Percentiles rank a stretch among this genome's conserved stretches.
Conservation (phyloP, 208 protist genomes). For the Trichomonas vaginalis region DNA sequence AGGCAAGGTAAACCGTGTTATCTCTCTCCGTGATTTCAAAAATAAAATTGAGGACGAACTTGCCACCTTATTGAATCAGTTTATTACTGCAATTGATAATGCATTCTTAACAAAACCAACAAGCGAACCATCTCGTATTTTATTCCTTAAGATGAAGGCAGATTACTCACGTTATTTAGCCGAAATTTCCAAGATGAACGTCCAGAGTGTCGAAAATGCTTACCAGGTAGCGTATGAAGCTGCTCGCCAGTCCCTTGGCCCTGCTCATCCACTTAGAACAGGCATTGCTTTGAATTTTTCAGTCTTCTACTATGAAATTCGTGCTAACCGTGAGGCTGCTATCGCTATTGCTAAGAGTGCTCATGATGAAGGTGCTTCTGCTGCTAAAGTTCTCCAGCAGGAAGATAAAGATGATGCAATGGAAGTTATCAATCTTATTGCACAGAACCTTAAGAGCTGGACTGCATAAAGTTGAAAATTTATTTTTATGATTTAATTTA, state of each 20-base stretch:
- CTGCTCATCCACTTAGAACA: background rate
- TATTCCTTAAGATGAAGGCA: constrained; percentile 13
- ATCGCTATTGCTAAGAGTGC: background rate
- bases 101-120: background rate
- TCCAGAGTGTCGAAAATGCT: background rate
- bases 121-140: constrained; percentile 7
- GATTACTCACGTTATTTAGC: background rate
- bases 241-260: background rate
- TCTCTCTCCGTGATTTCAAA: background rate
- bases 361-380: background rate
- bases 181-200: background rate
- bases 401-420: constrained; percentile 8
- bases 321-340: background rate
- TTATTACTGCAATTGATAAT: background rate
- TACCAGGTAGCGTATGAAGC: background rate
- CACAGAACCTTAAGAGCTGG: background rate
- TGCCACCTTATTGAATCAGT: background rate
- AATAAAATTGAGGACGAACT: constrained; percentile 10
- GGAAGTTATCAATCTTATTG: constrained; percentile 1
- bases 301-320: constrained; percentile 9
- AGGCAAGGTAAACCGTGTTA: background rate
- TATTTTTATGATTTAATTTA: no score
- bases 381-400: background rate
- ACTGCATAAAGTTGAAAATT: background rate
- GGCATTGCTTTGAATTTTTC: constrained; percentile 5